These are phyloP conservation scores for Apophysomyces variabilis DNA, from an alignment of 371 early-diverging fungal genomes.

Conservation along the genomic window DNA sequence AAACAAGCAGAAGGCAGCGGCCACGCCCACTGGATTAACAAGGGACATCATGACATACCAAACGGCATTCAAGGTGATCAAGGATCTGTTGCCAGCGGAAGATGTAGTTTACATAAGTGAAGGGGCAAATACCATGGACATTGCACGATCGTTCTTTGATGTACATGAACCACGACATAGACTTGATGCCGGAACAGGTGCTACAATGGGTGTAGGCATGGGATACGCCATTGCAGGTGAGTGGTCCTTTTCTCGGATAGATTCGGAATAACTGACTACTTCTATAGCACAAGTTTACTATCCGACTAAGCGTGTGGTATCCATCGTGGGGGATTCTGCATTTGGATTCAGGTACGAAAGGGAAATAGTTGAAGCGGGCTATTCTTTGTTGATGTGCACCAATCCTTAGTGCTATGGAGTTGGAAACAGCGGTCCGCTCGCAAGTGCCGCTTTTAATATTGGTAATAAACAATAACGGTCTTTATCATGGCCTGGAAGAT, in stretches of 20 bases:
- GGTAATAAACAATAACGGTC: constrained; percentile 84
- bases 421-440: constrained; percentile 78
- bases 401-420: constrained; percentile 68
- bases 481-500: constrained; percentile 71
- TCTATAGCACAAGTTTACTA: constrained; percentile 61
- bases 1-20: constrained; percentile 49
- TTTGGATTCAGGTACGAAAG: constrained; percentile 71
- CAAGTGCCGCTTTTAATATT: constrained; percentile 69
- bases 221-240: constrained; percentile 77
- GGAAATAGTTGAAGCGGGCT: background rate
- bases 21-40: constrained; percentile 37
- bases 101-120: constrained; percentile 71
- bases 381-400: background rate
- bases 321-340: constrained; percentile 81
- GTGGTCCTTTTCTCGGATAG: background rate
- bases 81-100: constrained; percentile 44
- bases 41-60: constrained; percentile 69
- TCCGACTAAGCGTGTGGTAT: constrained; percentile 60
- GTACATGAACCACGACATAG: constrained; percentile 68
- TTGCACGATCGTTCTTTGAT: constrained; percentile 75
- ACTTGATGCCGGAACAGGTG: constrained; percentile 79
- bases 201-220: constrained; percentile 86
- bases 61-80: constrained; percentile 69
- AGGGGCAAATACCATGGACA: constrained; percentile 90
- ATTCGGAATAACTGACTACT: background rate